These are phyloP conservation scores for Solanum gracilifrons DNA, from an alignment of 257 asterid species.

Conservation along the genomic window DNA sequence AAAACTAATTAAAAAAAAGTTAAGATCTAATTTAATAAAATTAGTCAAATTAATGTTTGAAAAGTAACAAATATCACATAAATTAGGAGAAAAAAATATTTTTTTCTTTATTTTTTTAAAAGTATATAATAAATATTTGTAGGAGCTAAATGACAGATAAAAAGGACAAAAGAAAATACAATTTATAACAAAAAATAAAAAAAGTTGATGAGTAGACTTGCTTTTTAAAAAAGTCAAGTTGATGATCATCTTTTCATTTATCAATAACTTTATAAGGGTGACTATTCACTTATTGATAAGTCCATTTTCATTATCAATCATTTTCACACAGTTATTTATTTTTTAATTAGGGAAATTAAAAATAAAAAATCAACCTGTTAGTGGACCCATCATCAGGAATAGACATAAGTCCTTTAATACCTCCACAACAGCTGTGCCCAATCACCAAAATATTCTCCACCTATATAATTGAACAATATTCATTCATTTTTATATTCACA, in stretches of 20 bases:
- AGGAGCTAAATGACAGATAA: not conserved
- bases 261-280: not conserved
- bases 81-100: fast-evolving
- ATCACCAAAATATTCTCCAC: constrained; percentile 79
- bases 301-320: not conserved
- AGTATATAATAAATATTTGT: not conserved
- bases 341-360: not conserved
- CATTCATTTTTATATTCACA: not conserved
- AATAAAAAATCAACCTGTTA: constrained; percentile 27
- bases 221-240: not conserved
- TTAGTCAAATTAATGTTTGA: not conserved
- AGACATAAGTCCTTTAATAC: constrained; percentile 87
- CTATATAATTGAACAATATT: constrained; percentile 5
- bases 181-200: not conserved
- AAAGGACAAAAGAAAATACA: not conserved
- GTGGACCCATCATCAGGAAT: constrained; percentile 75
- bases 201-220: not conserved
- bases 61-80: not conserved
- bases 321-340: not conserved
- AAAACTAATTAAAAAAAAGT: too few species aligned
- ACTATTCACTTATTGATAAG: not conserved
- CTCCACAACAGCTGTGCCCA: constrained; percentile 95
- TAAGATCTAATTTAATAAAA: not conserved
- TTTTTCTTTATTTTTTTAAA: not conserved
- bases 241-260: not conserved